These are phyloP conservation scores for Plasmodium coatneyi DNA, from an alignment of 169 alveolate species.

Conservation along the genomic window DNA sequence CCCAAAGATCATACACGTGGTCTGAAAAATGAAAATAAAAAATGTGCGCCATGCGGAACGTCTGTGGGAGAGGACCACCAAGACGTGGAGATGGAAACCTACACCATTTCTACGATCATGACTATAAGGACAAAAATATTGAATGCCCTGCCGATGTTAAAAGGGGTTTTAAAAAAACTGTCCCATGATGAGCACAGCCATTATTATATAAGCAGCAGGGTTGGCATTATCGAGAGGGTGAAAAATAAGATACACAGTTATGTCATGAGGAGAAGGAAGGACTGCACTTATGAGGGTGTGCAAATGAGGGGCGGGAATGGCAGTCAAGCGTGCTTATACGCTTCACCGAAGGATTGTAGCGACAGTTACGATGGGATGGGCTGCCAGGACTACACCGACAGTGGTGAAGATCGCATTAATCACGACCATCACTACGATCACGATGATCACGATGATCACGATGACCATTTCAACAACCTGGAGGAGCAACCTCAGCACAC, in stretches of 20 bases:
- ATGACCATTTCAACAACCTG: neutral
- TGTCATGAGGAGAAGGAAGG: neutral
- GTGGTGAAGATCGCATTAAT: neutral
- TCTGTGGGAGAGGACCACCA: neutral
- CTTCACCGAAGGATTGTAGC: neutral
- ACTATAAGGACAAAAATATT: slow-evolving; percentile 22
- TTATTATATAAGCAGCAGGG: slow-evolving; percentile 44
- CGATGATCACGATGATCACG: too few species aligned
- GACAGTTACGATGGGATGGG: neutral
- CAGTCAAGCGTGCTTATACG: neutral
- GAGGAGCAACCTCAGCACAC: neutral
- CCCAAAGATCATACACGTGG: neutral
- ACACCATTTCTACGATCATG: slow-evolving; percentile 51
- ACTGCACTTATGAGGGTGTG: neutral
- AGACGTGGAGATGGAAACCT: slow-evolving; percentile 71
- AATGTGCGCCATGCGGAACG: neutral
- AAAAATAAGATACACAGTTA: slow-evolving; percentile 27
- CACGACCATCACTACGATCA: neutral
- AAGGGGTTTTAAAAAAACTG: slow-evolving; percentile 9
- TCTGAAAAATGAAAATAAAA: neutral
- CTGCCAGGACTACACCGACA: neutral
- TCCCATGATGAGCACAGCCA: neutral
- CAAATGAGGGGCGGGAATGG: neutral
- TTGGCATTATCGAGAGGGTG: slow-evolving; percentile 52
- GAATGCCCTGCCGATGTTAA: slow-evolving; percentile 52